Conservation (phyloP, 371 early-diverging fungal species). For the Capillidium heterosporum region DNA sequence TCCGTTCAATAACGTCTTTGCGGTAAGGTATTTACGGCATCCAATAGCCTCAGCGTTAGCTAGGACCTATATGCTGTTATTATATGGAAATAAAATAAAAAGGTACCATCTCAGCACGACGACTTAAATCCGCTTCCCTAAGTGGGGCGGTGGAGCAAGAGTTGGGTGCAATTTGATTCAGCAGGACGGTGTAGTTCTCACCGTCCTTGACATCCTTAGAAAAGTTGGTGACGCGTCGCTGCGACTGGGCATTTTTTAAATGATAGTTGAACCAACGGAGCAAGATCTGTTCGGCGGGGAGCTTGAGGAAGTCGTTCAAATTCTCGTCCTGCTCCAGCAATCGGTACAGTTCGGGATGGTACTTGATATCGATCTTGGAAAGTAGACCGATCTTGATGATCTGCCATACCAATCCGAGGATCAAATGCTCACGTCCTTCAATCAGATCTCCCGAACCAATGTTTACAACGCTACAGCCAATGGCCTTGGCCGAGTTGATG, state of each 20-base stretch:
- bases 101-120: slow-evolving; percentile 60
- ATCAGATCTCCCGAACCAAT: slow-evolving; percentile 88
- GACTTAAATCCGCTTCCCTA: slow-evolving; percentile 44
- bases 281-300: slow-evolving; percentile 87
- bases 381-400: slow-evolving; percentile 91
- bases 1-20: slow-evolving; percentile 81
- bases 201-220: slow-evolving; percentile 82
- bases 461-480: slow-evolving; percentile 90
- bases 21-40: slow-evolving; percentile 84
- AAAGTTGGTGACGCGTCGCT: slow-evolving; percentile 74
- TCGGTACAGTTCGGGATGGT: slow-evolving; percentile 91
- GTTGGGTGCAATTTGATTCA: slow-evolving; percentile 78
- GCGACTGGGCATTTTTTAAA: slow-evolving; percentile 79
- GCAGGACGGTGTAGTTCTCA: slow-evolving; percentile 81
- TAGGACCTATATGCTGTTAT: slow-evolving; percentile 23
- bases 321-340: slow-evolving; percentile 81
- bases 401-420: slow-evolving; percentile 93
- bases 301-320: slow-evolving; percentile 72
- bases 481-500: slow-evolving; percentile 93
- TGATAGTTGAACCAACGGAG: slow-evolving; percentile 97
- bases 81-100: background rate
- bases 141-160: slow-evolving; percentile 68
- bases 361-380: slow-evolving; percentile 86
- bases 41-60: slow-evolving; percentile 80
- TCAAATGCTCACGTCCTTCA: slow-evolving; percentile 83